Conservation (phyloP, 495 filamentous ascomycete genomes). For the Aspergillus ostianus region DNA sequence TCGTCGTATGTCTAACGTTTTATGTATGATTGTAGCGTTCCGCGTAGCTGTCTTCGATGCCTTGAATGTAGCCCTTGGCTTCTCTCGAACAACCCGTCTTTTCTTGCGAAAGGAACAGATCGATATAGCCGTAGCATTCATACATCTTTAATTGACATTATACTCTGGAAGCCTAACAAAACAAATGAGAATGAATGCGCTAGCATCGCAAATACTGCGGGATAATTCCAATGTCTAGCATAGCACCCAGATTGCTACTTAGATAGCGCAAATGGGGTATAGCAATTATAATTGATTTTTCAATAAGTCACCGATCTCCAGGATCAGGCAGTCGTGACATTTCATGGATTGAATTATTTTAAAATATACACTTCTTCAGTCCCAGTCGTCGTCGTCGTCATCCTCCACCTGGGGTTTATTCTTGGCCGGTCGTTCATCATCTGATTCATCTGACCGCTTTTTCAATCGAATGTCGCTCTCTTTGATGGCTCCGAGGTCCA, state of each 20-base stretch:
- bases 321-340: not conserved
- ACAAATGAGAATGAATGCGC: too few species aligned
- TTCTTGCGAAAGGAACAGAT: not conserved
- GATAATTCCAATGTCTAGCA: not conserved
- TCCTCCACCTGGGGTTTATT: conserved; percentile 41
- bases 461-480: conserved; percentile 74
- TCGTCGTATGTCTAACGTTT: not conserved
- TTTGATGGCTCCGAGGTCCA: conserved; percentile 75
- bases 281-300: not conserved
- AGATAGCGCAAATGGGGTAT: not conserved
- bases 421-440: conserved; percentile 49
- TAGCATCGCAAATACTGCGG: not conserved
- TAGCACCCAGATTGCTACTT: conserved; percentile 6
- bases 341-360: conserved; percentile 5
- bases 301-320: not conserved
- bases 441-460: conserved; percentile 57
- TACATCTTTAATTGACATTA: too few species aligned
- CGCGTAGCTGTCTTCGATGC: not conserved
- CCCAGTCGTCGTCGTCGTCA: conserved; percentile 79
- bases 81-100: too few species aligned
- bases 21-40: not conserved
- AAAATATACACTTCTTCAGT: conserved; percentile 39
- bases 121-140: too few species aligned
- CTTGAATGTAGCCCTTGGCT: not conserved
- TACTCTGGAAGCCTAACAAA: too few species aligned